A percentile compares a stretch with the other conserved stretches of the same genome.
phyloP scores from a whole-genome alignment of 805 yeast species.

The Kodamaea sagamina region DNA sequence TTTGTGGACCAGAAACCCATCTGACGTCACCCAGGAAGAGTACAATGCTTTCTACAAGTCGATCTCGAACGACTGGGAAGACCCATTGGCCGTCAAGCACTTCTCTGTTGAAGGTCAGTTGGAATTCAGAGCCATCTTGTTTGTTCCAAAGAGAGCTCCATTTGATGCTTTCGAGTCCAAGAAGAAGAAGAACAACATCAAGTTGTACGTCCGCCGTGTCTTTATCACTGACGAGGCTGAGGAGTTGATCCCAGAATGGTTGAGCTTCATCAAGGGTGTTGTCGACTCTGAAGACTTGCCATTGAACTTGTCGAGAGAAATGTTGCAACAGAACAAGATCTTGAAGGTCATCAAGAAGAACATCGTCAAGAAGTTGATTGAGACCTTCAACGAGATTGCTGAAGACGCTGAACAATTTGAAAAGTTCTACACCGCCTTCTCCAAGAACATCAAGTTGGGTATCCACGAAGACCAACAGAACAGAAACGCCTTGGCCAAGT shows the following conservation, averaged over 20 bases:
- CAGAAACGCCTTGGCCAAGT: constrained; percentile 93
- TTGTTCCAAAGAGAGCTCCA: constrained; percentile 99
- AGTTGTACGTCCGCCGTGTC: constrained; percentile 98
- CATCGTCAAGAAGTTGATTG: constrained; percentile 96
- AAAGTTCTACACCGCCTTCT: constrained; percentile 96
- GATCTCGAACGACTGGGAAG: constrained; percentile 99
- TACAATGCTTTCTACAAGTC: constrained; percentile 99
- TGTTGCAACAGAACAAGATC: constrained; percentile 99
- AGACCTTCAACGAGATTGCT: constrained; percentile 98
- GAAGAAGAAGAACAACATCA: constrained; percentile 99
- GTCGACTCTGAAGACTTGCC: constrained; percentile 99
- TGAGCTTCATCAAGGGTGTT: constrained; percentile 96
- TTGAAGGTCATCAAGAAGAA: constrained; percentile 99
- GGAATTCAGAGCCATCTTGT: constrained; percentile 97
- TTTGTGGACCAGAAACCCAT: constrained; percentile 98
- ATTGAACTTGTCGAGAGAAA: constrained; percentile 98
- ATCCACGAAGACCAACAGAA: constrained; percentile 98
- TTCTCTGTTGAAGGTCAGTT: constrained; percentile 99
- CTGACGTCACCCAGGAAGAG: constrained; percentile 96
- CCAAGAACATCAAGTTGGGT: constrained; percentile 98
- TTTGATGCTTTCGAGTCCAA: constrained; percentile 96
- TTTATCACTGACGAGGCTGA: constrained; percentile 99
- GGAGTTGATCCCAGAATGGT: constrained; percentile 99
- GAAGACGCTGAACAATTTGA: constrained; percentile 99
- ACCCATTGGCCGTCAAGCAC: constrained; percentile 98